Percentiles rank a stretch among this genome's conserved stretches.
Evolutionary conservation across 2,329 filamentous ascomycete species (phyloP).

Genomic region (Aspergillus felis): DNA sequence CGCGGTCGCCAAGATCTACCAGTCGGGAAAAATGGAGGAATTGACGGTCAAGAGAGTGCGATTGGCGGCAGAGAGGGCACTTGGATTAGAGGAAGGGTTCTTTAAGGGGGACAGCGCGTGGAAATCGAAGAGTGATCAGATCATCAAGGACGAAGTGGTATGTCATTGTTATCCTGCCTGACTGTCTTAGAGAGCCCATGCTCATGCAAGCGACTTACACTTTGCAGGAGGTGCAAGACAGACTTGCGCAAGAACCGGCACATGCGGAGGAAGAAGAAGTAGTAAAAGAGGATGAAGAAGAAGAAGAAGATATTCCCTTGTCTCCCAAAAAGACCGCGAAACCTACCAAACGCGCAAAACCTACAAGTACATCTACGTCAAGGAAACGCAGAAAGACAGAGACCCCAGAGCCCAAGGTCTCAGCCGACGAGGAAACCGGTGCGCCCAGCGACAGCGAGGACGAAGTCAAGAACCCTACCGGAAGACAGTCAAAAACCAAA

Average conservation of each 20-base stretch:
- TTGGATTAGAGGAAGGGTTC: slow-evolving; percentile 52
- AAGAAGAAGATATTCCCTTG: slow-evolving; percentile 3
- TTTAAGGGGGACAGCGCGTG: slow-evolving; percentile 52
- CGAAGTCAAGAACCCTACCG: slow-evolving; percentile 11
- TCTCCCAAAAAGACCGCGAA: slow-evolving; percentile 19
- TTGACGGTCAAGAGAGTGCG: slow-evolving; percentile 58
- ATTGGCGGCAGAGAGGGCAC: slow-evolving; percentile 47
- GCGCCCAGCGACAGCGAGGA: slow-evolving; percentile 18
- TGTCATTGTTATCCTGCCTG: slow-evolving; percentile 11
- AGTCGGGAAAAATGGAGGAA: slow-evolving; percentile 44
- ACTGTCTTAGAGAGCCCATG: not conserved
- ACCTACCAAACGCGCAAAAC: slow-evolving; percentile 26
- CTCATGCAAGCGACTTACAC: not conserved
- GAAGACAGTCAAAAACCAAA: slow-evolving; percentile 8
- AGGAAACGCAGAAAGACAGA: slow-evolving; percentile 35
- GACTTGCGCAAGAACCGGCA: slow-evolving; percentile 11
- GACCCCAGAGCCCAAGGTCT: slow-evolving; percentile 23
- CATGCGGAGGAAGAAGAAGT: slow-evolving; percentile 4
- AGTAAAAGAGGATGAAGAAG: slow-evolving; percentile 7
- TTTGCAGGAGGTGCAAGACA: slow-evolving; percentile 32
- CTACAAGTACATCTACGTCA: slow-evolving; percentile 16
- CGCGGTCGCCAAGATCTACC: slow-evolving; percentile 34
- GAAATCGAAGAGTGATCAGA: slow-evolving; percentile 52
- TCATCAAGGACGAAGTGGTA: slow-evolving; percentile 54
- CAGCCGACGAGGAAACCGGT: slow-evolving; percentile 10